Evolutionary conservation across 2,329 filamentous ascomycete species (phyloP).

Genomic region (Neospermospora avenae): DNA sequence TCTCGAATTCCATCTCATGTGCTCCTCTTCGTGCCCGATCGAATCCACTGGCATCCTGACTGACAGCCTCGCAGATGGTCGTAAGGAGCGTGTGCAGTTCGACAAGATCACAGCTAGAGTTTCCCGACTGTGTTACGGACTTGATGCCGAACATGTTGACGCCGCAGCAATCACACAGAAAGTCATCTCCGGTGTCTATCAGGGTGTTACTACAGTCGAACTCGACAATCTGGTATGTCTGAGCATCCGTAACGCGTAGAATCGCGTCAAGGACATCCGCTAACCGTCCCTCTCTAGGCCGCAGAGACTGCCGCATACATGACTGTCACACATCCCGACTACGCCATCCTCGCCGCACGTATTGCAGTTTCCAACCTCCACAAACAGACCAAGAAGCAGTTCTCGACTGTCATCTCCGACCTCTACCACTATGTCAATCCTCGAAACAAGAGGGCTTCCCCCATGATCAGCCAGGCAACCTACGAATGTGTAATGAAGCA

Average conservation of each 20-base stretch:
- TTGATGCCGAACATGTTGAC: constrained; percentile 94
- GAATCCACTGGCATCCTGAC: neutral
- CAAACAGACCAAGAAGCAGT: constrained; percentile 99
- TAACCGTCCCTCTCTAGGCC: constrained; percentile 49
- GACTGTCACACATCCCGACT: constrained; percentile 98
- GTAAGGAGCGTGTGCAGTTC: constrained; percentile 99
- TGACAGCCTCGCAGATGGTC: constrained; percentile 66
- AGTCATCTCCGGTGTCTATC: constrained; percentile 98
- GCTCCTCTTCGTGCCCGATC: neutral
- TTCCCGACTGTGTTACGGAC: constrained; percentile 93
- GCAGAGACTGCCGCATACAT: constrained; percentile 99
- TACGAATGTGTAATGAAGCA: constrained; percentile 95
- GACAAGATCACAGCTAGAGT: constrained; percentile 99
- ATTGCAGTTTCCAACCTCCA: constrained; percentile 99
- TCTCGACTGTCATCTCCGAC: constrained; percentile 90
- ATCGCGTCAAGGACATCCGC: constrained; percentile 14
- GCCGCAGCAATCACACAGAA: constrained; percentile 98
- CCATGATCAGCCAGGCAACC: constrained; percentile 91
- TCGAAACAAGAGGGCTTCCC: constrained; percentile 76
- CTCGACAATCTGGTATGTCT: constrained; percentile 87
- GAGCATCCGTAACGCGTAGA: constrained; percentile 15
- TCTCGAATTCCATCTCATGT: neutral
- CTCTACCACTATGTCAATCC: constrained; percentile 96
- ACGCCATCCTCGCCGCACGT: constrained; percentile 95
- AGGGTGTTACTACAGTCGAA: constrained; percentile 94